These are phyloP conservation scores for Erodium texanum DNA, from an alignment of 441 rosid genomes.

Conservation along the genomic window DNA sequence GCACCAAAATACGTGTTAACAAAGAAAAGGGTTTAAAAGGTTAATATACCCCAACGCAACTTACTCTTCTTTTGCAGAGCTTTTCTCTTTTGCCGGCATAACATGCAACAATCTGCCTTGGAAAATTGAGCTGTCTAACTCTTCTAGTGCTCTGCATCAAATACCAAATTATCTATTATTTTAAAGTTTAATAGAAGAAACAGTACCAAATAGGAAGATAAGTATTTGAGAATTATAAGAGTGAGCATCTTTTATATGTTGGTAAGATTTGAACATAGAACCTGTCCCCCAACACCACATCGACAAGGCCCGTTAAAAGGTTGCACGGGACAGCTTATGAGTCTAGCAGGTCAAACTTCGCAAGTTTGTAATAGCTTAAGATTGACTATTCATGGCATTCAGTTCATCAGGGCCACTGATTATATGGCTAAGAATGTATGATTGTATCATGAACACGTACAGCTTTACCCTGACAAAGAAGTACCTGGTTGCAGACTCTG, in stretches of 20 bases:
- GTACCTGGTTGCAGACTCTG: conserved; percentile 76
- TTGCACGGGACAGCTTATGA: background rate
- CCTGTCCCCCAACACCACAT: conserved; percentile 3
- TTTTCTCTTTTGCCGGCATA: conserved; percentile 57
- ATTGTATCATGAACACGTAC: background rate
- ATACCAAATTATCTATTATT: conserved; percentile 17
- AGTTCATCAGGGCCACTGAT: conserved; percentile 4
- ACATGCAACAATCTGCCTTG: conserved; percentile 89
- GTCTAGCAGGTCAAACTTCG: background rate
- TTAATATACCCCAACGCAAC: conserved; percentile 16
- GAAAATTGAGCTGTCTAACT: conserved; percentile 62
- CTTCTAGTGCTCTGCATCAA: conserved; percentile 64
- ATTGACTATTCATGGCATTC: background rate
- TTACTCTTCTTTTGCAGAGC: conserved; percentile 46
- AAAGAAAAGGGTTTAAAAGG: conserved; percentile 8
- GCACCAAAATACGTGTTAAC: conserved; percentile 17
- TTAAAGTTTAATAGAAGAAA: background rate
- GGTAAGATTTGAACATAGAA: conserved; percentile 1
- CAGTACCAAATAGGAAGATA: background rate
- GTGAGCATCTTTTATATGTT: background rate
- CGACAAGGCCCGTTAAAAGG: background rate
- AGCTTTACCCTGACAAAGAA: conserved; percentile 12
- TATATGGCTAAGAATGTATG: conserved; percentile 5
- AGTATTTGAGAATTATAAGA: background rate
- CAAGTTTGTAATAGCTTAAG: conserved; percentile 9